Percentiles rank a stretch among this genome's conserved stretches.
Evolutionary conservation across 768 basidiomycete species (phyloP).

Genomic region (Porphyrellus cyaneotinctus): DNA sequence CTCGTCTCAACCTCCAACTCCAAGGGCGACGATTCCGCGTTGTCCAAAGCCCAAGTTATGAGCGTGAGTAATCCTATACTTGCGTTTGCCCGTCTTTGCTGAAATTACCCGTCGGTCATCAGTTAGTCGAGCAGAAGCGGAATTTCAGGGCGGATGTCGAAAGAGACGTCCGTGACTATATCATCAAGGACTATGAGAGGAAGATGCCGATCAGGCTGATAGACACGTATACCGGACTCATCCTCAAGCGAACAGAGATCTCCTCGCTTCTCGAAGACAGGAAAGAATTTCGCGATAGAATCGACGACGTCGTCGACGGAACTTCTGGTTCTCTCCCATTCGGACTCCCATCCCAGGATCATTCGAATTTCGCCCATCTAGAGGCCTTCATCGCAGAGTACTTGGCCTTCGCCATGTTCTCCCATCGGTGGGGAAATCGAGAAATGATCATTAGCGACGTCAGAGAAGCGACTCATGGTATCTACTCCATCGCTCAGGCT

Average conservation of each 20-base stretch:
- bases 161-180: slow-evolving; percentile 10
- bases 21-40: too few species aligned
- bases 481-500: slow-evolving; percentile 13
- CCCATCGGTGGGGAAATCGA: slow-evolving; percentile 22
- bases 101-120: neutral
- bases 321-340: neutral
- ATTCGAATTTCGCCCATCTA: slow-evolving; percentile 2
- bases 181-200: slow-evolving; percentile 13
- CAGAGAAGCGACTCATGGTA: slow-evolving; percentile 4
- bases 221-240: slow-evolving; percentile 26
- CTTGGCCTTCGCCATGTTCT: slow-evolving; percentile 27
- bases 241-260: slow-evolving; percentile 17
- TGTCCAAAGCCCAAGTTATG: neutral
- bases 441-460: slow-evolving; percentile 20
- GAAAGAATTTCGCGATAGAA: slow-evolving; percentile 7
- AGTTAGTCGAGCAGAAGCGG: neutral
- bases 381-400: slow-evolving; percentile 15
- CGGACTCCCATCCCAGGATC: slow-evolving; percentile 1
- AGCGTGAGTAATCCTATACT: slow-evolving; percentile 1
- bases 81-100: neutral
- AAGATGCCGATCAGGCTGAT: slow-evolving; percentile 24
- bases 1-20: too few species aligned
- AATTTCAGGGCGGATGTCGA: slow-evolving; percentile 14
- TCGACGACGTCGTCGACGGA: slow-evolving; percentile 5
- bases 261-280: slow-evolving; percentile 14